phyloP scores from a whole-genome alignment of 768 basidiomycete genomes.

The Boletus subcaerulescens region DNA sequence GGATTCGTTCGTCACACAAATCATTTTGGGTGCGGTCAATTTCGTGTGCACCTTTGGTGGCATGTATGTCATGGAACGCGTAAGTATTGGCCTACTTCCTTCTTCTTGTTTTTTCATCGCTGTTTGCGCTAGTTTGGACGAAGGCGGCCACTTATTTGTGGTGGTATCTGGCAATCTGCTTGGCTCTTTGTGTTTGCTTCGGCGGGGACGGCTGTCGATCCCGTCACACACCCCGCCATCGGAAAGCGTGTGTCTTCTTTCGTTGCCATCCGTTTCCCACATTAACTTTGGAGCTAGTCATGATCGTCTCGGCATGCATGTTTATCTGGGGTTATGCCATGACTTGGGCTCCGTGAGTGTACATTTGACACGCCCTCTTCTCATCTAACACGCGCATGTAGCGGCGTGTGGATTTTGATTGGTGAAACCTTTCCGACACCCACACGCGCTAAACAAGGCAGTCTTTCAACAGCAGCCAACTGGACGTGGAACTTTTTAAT shows the following conservation, averaged over 20 bases:
- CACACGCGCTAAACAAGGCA: too few relatives aligned
- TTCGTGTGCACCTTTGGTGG: conserved; percentile 71
- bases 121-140: conserved; percentile 45
- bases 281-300: conserved; percentile 33
- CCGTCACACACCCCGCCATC: conserved; percentile 39
- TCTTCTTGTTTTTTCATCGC: conserved; percentile 8
- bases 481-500: too few relatives aligned
- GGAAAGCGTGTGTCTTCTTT: conserved; percentile 45
- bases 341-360: too few relatives aligned
- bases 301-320: conserved; percentile 45
- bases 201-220: too few relatives aligned
- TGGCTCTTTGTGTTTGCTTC: conserved; percentile 76
- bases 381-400: too few relatives aligned
- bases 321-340: conserved; percentile 56
- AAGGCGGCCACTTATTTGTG: conserved; percentile 59
- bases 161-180: conserved; percentile 64
- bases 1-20: conserved; percentile 69
- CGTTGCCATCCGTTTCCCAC: not conserved
- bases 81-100: not conserved
- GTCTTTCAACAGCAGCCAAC: too few relatives aligned
- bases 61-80: conserved; percentile 65
- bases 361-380: too few relatives aligned
- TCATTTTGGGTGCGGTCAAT: conserved; percentile 72
- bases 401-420: too few relatives aligned
- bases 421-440: too few relatives aligned